Base-by-base conservation (phyloP, 257 asterid genomes). In the Gentiana dahurica region DNA sequence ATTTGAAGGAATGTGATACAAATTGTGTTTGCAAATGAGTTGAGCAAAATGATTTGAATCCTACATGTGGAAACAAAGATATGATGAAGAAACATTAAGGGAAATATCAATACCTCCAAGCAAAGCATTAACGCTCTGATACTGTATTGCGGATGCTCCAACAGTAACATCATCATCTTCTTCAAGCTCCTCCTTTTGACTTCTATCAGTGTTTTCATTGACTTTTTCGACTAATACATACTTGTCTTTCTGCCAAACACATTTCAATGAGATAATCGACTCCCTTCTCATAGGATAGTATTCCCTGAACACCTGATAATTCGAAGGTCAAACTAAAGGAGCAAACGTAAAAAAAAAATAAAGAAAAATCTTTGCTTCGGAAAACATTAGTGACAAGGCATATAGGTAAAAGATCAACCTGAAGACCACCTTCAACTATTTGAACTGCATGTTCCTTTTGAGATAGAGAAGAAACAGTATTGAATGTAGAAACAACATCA, bases 161-260 rank as follows among this genome's bases (percentile, higher is more conserved):
- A 33, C 24, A 8, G 74, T 36, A 45, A 70, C 54, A 67, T 68
- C 79, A 64, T 52, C 75, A 70, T 68, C 79, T 65, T 52, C 75
- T 49, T 0, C 58, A 39, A 36, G 65, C 53, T 74, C 75, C 51
- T 66, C 75, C 54, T 63, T 82, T 68, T 70, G 75, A 64, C 60
- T 68, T 53, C 72, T 66, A n/a, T 48, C 49, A 57, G 84, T 84
- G 39, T 64, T 66, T 69, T 65, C 73, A 57, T 60, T 46, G 38
- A 61, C 57, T 73, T 57, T 78, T 75, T 84, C 96, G 33, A 74
- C 78, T 67, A 86, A 68, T 34, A 76, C 69, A 64, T 64, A 89
- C 74, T 81, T 86, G 73, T 89, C 95, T 13, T 67, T 71, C 68
- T 81, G 76, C 95, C 95, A 81, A 57, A 68, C 41, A 69, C 97